These are phyloP conservation scores for Cinchona pubescens DNA, from an alignment of 257 asterid species.

Conservation along the genomic window DNA sequence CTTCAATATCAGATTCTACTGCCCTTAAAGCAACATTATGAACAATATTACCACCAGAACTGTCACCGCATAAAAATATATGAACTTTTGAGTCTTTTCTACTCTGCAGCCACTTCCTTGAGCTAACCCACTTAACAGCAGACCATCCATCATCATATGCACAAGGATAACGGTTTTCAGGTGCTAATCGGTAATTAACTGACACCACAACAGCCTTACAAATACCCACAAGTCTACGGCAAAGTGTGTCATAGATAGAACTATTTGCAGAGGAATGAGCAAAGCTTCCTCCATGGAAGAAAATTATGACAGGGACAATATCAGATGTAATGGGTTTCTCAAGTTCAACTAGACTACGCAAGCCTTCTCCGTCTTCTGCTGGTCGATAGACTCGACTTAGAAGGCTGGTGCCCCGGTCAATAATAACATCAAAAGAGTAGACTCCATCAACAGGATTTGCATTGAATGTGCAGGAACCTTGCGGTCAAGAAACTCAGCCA, in stretches of 20 bases:
- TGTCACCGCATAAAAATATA: conserved; percentile 37
- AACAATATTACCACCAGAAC: conserved; percentile 38
- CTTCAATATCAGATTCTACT: conserved; percentile 24
- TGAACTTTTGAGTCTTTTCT: conserved; percentile 28
- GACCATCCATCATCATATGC: conserved; percentile 44
- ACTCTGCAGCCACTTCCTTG: conserved; percentile 35
- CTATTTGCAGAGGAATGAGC: conserved; percentile 42
- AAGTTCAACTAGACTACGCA: conserved; percentile 28
- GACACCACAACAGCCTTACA: conserved; percentile 40
- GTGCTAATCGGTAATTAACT: conserved; percentile 38
- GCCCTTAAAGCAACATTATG: conserved; percentile 37
- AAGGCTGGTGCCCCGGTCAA: conserved; percentile 27
- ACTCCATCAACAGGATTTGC: conserved; percentile 36
- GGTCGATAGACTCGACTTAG: conserved; percentile 29
- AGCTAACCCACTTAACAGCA: conserved; percentile 37
- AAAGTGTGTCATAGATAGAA: conserved; percentile 40
- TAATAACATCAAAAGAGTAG: conserved; percentile 35
- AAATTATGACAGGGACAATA: conserved; percentile 31
- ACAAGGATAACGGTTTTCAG: conserved; percentile 38
- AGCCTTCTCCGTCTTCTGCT: conserved; percentile 26
- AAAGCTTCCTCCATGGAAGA: conserved; percentile 46
- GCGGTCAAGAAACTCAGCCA: conserved; percentile 39
- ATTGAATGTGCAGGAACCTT: conserved; percentile 32
- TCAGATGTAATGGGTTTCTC: conserved; percentile 32
- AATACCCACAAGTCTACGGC: conserved; percentile 36